Conservation (phyloP, 139 green algal genomes). For the Pycnococcus provasolii region DNA sequence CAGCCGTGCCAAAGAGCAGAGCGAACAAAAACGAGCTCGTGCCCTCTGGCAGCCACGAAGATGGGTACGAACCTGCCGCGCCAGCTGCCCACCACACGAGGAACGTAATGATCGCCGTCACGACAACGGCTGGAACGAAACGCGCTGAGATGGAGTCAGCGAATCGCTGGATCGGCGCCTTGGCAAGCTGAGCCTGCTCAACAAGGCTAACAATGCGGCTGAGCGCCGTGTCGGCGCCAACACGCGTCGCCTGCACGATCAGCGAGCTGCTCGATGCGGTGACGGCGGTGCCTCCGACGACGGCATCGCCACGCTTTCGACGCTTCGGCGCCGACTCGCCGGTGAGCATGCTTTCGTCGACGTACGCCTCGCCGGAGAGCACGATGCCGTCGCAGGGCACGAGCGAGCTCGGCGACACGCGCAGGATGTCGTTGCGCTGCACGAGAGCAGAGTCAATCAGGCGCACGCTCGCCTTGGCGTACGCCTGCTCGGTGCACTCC, state of each 20-base stretch:
- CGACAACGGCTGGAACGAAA: constrained; percentile 82
- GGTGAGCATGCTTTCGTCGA: constrained; percentile 97
- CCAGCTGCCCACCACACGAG: constrained; percentile 59
- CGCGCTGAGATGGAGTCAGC: constrained; percentile 49
- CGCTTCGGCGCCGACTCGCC: constrained; percentile 67
- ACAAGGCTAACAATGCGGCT: constrained; percentile 88
- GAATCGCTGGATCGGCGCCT: constrained; percentile 81
- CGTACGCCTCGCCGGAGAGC: constrained; percentile 51
- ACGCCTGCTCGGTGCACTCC: constrained; percentile 39
- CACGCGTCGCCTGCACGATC: constrained; percentile 35
- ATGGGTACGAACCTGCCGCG: constrained; percentile 33
- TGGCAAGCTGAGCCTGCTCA: constrained; percentile 81
- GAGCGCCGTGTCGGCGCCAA: constrained; percentile 38
- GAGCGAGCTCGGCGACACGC: constrained; percentile 62
- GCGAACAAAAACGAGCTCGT: constrained; percentile 73
- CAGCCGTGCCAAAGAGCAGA: constrained; percentile 84
- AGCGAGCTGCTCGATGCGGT: constrained; percentile 55
- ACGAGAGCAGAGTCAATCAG: constrained; percentile 59
- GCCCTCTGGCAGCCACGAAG: constrained; percentile 59
- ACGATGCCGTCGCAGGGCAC: constrained; percentile 80
- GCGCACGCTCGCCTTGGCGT: too few species aligned
- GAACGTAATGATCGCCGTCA: constrained; percentile 60
- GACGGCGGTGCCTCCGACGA: constrained; percentile 80
- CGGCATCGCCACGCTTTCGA: constrained; percentile 50
- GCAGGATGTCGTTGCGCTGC: constrained; percentile 75